A percentile compares a stretch with the other conserved stretches of the same genome.
phyloP scores from a whole-genome alignment of 331 rosid species.

The Saraca asoca region DNA sequence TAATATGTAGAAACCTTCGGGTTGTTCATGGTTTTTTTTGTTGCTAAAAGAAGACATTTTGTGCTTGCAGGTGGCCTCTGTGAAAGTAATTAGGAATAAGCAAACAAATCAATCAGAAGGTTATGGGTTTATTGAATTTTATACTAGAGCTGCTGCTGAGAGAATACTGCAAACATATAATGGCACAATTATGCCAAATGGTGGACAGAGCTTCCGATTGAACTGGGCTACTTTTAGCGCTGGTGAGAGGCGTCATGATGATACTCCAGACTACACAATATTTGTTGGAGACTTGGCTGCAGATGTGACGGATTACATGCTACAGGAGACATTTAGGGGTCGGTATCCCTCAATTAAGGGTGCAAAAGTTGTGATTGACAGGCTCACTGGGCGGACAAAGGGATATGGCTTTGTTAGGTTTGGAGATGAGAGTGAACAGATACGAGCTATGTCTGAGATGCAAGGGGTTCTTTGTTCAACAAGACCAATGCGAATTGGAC shows the following conservation, averaged over 20 bases:
- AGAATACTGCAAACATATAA: constrained; percentile 71
- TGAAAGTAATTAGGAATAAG: constrained; percentile 87
- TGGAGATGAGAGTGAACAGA: constrained; percentile 80
- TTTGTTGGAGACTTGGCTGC: constrained; percentile 95
- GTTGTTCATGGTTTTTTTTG: background rate
- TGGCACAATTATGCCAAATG: constrained; percentile 86
- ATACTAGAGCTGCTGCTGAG: constrained; percentile 68
- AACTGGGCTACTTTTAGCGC: constrained; percentile 90
- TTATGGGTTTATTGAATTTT: constrained; percentile 88
- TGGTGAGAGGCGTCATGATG: constrained; percentile 85
- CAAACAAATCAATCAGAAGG: constrained; percentile 84
- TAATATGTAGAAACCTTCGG: background rate
- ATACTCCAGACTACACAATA: constrained; percentile 79
- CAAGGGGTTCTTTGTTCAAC: constrained; percentile 84
- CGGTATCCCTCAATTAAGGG: constrained; percentile 72
- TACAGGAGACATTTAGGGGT: constrained; percentile 70
- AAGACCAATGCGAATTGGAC: constrained; percentile 95
- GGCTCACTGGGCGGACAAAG: constrained; percentile 81
- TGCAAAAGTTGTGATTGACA: constrained; percentile 90
- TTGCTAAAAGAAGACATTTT: constrained; percentile 18
- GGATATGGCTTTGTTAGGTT: constrained; percentile 96
- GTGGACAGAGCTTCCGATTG: constrained; percentile 76
- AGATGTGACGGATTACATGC: constrained; percentile 79
- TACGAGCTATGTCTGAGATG: constrained; percentile 94
- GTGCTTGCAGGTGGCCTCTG: constrained; percentile 55